Conservation (phyloP, 164 flowering plant genomes). For the Cinnamomum micranthum region DNA sequence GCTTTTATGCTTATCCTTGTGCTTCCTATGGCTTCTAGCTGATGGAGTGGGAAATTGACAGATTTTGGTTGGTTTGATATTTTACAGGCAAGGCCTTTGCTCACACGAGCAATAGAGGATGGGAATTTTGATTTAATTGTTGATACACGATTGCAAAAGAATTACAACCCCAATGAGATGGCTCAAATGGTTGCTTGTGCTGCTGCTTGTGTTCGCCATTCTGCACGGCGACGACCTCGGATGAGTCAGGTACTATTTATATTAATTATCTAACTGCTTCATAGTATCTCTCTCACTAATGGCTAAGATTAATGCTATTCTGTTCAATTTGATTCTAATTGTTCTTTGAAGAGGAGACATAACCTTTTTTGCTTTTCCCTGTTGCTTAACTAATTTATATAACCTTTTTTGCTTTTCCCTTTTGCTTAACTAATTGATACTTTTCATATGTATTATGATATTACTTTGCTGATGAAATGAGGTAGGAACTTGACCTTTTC, state of each 20-base stretch:
- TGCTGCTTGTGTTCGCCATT: slow-evolving; percentile 88
- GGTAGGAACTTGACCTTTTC: too few relatives aligned
- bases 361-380: too few relatives aligned
- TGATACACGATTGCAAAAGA: slow-evolving; percentile 50
- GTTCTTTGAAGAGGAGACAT: too few relatives aligned
- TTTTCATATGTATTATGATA: too few relatives aligned
- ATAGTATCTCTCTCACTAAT: neutral
- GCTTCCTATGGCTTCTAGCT: neutral
- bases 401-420: too few relatives aligned
- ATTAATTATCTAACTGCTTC: neutral
- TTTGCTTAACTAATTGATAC: too few relatives aligned
- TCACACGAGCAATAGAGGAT: slow-evolving; percentile 66
- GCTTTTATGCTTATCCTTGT: neutral
- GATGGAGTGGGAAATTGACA: neutral
- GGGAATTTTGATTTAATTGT: slow-evolving; percentile 60
- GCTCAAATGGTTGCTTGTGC: slow-evolving; percentile 86
- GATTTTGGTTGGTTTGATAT: slow-evolving; percentile 9
- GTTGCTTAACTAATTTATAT: too few relatives aligned
- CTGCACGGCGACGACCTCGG: slow-evolving; percentile 76
- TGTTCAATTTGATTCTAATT: too few relatives aligned
- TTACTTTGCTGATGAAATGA: too few relatives aligned
- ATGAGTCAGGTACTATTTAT: slow-evolving; percentile 78
- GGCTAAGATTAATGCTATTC: too few relatives aligned
- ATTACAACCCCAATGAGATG: slow-evolving; percentile 62
- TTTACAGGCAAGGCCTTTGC: slow-evolving; percentile 78